Percentiles rank a stretch among this genome's conserved stretches.
These are phyloP conservation scores for Senecio squalidus DNA, from an alignment of 140 eudicot species.

Conservation along the genomic window DNA sequence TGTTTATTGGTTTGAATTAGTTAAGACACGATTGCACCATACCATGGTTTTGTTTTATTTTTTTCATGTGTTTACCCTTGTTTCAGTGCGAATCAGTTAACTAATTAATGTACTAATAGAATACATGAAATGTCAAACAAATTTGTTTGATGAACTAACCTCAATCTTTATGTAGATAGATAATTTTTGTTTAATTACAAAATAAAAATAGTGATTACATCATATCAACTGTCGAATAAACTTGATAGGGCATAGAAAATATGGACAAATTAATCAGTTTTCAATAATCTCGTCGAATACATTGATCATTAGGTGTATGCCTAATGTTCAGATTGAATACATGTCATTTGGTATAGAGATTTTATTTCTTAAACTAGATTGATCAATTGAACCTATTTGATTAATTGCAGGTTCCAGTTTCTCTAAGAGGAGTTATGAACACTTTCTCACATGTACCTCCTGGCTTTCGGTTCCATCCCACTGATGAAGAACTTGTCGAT, in stretches of 20 bases:
- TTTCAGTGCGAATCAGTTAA: not conserved
- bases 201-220: not conserved
- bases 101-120: not conserved
- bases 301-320: not conserved
- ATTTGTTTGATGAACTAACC: not conserved
- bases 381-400: conserved; percentile 1
- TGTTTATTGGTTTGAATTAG: not conserved
- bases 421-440: conserved; percentile 33
- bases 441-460: conserved; percentile 81
- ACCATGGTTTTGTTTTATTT: not conserved
- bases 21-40: not conserved
- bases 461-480: conserved; percentile 91
- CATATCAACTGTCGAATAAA: too few species aligned
- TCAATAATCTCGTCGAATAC: not conserved
- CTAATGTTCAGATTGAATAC: not conserved
- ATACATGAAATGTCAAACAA: not conserved
- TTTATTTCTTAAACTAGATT: conserved; percentile 3
- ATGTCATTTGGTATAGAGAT: not conserved
- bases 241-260: too few species aligned
- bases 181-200: not conserved
- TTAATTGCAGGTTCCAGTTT: conserved; percentile 32
- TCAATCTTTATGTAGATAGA: not conserved
- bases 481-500: conserved; percentile 94
- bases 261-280: too few species aligned
- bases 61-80: not conserved